phyloP scores from a whole-genome alignment of 257 asterid genomes.

The Paulownia fortunei region DNA sequence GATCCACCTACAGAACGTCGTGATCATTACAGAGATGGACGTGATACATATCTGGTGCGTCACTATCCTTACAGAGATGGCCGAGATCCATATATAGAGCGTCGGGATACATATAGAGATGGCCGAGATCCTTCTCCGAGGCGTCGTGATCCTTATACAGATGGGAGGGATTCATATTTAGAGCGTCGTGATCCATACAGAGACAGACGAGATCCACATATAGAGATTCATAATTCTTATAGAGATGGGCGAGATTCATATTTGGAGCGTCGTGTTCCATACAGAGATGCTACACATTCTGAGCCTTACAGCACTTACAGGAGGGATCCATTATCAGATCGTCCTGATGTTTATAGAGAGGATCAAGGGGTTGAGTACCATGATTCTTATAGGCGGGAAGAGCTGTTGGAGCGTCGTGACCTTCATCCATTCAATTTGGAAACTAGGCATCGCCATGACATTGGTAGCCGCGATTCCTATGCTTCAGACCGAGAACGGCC shows the following conservation, averaged over 20 bases:
- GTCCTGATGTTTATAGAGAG: conserved; percentile 36
- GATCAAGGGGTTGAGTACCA: conserved; percentile 36
- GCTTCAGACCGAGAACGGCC: conserved; percentile 40
- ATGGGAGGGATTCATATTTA: conserved; percentile 14
- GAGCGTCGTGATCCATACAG: conserved; percentile 34
- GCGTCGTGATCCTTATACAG: conserved; percentile 26
- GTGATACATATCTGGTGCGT: conserved; percentile 42
- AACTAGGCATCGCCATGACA: conserved; percentile 36
- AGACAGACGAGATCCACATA: conserved; percentile 27
- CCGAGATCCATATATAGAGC: conserved; percentile 36
- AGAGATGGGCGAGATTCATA: conserved; percentile 39
- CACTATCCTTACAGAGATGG: conserved; percentile 47
- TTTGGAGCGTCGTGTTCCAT: conserved; percentile 37
- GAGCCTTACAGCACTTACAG: conserved; percentile 39
- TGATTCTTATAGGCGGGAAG: conserved; percentile 48
- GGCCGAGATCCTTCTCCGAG: conserved; percentile 15
- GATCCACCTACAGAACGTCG: conserved; percentile 26
- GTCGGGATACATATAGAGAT: conserved; percentile 40
- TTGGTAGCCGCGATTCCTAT: conserved; percentile 42
- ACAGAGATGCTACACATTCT: conserved; percentile 26
- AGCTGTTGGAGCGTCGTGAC: conserved; percentile 34
- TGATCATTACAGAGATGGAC: conserved; percentile 34
- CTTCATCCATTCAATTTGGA: conserved; percentile 27
- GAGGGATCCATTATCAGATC: conserved; percentile 32
- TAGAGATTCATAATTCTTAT: conserved; percentile 39